phyloP scores from a whole-genome alignment of 805 yeast genomes.

The Hanseniaspora guilliermondii region DNA sequence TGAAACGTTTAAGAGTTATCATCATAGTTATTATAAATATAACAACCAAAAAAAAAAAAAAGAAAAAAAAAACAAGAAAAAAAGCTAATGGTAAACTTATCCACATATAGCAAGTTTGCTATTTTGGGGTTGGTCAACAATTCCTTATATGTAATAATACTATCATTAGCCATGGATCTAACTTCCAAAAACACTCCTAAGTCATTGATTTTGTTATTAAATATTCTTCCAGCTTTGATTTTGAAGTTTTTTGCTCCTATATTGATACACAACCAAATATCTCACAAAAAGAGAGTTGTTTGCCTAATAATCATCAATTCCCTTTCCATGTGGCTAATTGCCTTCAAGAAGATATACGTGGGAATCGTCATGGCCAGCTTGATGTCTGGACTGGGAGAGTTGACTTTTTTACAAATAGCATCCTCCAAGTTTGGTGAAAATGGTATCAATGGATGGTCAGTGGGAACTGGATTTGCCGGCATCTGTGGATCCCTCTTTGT shows the following conservation, averaged over 20 bases:
- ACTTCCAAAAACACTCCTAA: conserved; percentile 79
- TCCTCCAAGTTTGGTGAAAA: conserved; percentile 46
- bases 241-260: conserved; percentile 69
- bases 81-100: neutral
- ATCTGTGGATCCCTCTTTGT: conserved; percentile 65
- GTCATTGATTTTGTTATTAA: conserved; percentile 72
- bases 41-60: too few relatives aligned
- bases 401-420: conserved; percentile 76
- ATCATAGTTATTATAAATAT: too few relatives aligned
- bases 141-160: conserved; percentile 77
- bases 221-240: conserved; percentile 69
- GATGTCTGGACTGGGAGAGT: conserved; percentile 83
- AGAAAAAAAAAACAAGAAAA: neutral
- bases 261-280: conserved; percentile 46
- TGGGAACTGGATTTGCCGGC: conserved; percentile 97
- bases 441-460: conserved; percentile 77
- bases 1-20: too few relatives aligned
- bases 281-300: conserved; percentile 45
- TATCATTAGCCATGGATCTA: conserved; percentile 83
- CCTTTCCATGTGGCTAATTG: conserved; percentile 60
- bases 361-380: conserved; percentile 73
- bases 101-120: conserved; percentile 49
- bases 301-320: conserved; percentile 46
- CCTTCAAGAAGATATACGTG: conserved; percentile 47
- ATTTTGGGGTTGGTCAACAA: conserved; percentile 78